A percentile compares a stretch with the other conserved stretches of the same genome.
Evolutionary conservation across 352 stramenopile species (phyloP).

Genomic region (Pythium plurisporium): DNA sequence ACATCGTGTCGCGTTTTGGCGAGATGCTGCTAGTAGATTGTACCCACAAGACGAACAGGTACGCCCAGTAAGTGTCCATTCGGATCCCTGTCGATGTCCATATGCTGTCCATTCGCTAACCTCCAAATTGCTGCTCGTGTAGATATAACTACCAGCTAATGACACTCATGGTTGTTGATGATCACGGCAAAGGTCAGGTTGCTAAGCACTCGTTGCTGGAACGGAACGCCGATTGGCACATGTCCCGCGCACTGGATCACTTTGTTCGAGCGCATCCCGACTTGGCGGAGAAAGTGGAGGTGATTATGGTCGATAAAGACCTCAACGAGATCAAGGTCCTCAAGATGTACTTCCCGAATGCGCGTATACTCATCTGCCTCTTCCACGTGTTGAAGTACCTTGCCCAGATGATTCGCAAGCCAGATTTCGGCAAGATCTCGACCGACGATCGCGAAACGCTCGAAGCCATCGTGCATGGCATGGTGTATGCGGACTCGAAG

Average conservation of each 20-base stretch:
- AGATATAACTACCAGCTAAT: constrained; percentile 16
- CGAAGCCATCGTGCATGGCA: not conserved
- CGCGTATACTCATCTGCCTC: constrained; percentile 18
- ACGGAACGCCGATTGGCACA: constrained; percentile 23
- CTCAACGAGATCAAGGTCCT: constrained; percentile 26
- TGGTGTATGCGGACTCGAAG: constrained; percentile 5
- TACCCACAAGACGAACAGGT: constrained; percentile 25
- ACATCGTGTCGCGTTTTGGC: not conserved
- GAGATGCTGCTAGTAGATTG: constrained; percentile 19
- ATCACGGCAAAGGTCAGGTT: not conserved
- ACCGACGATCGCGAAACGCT: not conserved
- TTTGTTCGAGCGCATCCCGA: constrained; percentile 20
- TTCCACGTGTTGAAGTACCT: constrained; percentile 31
- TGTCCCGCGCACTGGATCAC: constrained; percentile 9
- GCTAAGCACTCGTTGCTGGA: constrained; percentile 15
- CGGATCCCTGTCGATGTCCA: not conserved
- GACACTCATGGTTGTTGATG: constrained; percentile 8
- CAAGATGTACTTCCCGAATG: constrained; percentile 5
- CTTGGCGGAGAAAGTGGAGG: not conserved
- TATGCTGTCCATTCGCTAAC: not conserved
- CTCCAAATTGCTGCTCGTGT: not conserved
- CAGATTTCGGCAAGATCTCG: constrained; percentile 18
- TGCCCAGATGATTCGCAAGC: not conserved
- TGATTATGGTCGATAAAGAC: constrained; percentile 30
- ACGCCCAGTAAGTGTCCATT: too few species aligned